Evolutionary conservation across 371 early-diverging fungal genomes (phyloP), one percentile per base, ranked within the genome.

Genomic region (Zychaea mexicana): DNA sequence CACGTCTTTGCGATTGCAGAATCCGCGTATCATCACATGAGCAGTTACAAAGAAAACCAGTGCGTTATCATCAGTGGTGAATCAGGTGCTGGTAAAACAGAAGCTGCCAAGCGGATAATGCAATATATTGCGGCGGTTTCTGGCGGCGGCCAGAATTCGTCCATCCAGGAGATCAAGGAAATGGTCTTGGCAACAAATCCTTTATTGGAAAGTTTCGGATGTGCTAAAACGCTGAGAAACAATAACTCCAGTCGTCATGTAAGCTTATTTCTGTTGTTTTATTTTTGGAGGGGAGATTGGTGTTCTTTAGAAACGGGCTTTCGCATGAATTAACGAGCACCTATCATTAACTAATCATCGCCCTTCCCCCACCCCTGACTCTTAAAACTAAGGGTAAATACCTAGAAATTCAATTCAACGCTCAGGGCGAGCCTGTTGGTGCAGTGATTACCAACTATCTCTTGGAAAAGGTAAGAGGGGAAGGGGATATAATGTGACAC

Each of bases 171-270:
- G 67, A 92, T 97, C 69, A 98, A 97, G 76, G 90, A 92, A 61
- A 97, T 97, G 90, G 97, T 98, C 54, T 81, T 98, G 62, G 97
- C 94, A 22, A 96, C 97, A 5, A 98, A 98, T 78, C 97, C 98
- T 19, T 80, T 99, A 39, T 81, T 99, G 24, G 99, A 99, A 80
- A 94, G 97, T 60, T 99, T 99, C 85, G 99, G 99, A 54, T 99
- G 99, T 81, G 99, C 99, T 46, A 98, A 99, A 75, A 99, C 99
- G 2, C 74, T 97, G 62, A 88, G 97, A 68, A 99, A 99, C 83
- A 96, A 99, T 79, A 99, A 99, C 79, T 97, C 97, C 2, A 93
- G 94, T 86, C 92, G 99, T 24, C 99, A 98, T 76, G 97, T 93
- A 84, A 69, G 88, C 68, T 36, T 10, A 42, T 61, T 42, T 33